A percentile compares a stretch with the other conserved stretches of the same genome.
Conservation (phyloP, 1,284 basidiomycete genomes). For the Ganoderma multipileum region DNA sequence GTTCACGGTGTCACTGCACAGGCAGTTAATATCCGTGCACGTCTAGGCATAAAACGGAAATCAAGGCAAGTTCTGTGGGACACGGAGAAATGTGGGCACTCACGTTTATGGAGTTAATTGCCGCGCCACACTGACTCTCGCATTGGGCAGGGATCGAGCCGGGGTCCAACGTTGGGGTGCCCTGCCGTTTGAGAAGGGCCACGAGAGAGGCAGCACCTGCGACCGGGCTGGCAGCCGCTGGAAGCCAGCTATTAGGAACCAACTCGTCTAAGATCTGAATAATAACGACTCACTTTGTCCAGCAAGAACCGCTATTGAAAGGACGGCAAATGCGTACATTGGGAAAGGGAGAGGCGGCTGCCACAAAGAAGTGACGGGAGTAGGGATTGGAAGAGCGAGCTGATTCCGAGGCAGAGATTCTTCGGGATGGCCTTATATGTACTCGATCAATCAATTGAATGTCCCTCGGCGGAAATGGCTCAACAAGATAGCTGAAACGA, state of each 20-base stretch:
- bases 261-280: too few species aligned
- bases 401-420: background rate
- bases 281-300: constrained; percentile 24
- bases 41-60: background rate
- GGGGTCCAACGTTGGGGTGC: constrained; percentile 15
- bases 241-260: background rate
- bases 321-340: constrained; percentile 28
- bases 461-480: background rate
- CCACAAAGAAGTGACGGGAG: background rate
- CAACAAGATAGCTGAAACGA: background rate
- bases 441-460: background rate
- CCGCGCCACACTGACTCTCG: constrained; percentile 15
- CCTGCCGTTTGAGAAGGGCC: constrained; percentile 21
- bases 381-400: background rate
- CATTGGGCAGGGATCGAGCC: constrained; percentile 28
- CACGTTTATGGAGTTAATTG: constrained; percentile 20
- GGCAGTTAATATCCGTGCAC: constrained; percentile 24
- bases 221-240: constrained; percentile 20
- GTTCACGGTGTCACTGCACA: constrained; percentile 26
- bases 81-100: background rate
- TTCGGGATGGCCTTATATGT: background rate
- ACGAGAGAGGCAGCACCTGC: constrained; percentile 11
- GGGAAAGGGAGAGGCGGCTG: background rate
- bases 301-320: constrained; percentile 26
- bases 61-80: background rate